These are phyloP conservation scores for Ophiostoma himal-ulmi DNA, from an alignment of 2,329 filamentous ascomycete species.

Conservation along the genomic window DNA sequence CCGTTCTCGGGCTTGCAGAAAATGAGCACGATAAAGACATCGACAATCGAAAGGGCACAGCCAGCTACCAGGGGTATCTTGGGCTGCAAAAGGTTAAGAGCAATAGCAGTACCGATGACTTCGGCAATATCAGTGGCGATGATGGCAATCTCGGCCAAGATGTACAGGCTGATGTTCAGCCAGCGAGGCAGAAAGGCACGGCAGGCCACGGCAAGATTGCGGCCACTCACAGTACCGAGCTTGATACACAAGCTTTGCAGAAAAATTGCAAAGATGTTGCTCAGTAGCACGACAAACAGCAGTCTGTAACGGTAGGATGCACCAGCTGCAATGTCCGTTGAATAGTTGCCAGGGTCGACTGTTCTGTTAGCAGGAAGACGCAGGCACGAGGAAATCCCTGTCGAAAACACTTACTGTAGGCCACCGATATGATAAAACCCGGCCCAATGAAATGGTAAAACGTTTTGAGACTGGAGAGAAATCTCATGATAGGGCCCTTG, in stretches of 20 bases:
- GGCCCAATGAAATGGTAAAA: constrained; percentile 52
- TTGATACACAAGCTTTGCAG: constrained; percentile 64
- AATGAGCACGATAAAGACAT: constrained; percentile 61
- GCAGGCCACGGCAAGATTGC: constrained; percentile 62
- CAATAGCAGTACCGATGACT: constrained; percentile 67
- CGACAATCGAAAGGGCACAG: constrained; percentile 61
- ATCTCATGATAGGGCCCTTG: constrained; percentile 24
- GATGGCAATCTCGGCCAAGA: constrained; percentile 58
- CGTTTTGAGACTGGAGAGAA: constrained; percentile 44
- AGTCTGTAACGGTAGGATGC: constrained; percentile 59
- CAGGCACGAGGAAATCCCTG: background rate
- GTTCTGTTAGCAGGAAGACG: constrained; percentile 30
- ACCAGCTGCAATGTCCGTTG: constrained; percentile 61
- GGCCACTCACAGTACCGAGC: constrained; percentile 61
- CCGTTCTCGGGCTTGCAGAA: constrained; percentile 53
- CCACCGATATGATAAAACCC: constrained; percentile 59
- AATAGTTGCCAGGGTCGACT: constrained; percentile 60
- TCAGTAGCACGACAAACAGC: constrained; percentile 62
- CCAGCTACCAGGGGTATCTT: constrained; percentile 61
- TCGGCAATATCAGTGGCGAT: constrained; percentile 68
- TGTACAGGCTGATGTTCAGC: constrained; percentile 58
- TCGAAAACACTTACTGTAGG: constrained; percentile 38
- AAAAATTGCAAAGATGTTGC: constrained; percentile 66
- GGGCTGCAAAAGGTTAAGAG: constrained; percentile 59
- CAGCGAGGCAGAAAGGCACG: constrained; percentile 59